Conservation (phyloP, 306 rosid species). For the Crataegus laevigata region DNA sequence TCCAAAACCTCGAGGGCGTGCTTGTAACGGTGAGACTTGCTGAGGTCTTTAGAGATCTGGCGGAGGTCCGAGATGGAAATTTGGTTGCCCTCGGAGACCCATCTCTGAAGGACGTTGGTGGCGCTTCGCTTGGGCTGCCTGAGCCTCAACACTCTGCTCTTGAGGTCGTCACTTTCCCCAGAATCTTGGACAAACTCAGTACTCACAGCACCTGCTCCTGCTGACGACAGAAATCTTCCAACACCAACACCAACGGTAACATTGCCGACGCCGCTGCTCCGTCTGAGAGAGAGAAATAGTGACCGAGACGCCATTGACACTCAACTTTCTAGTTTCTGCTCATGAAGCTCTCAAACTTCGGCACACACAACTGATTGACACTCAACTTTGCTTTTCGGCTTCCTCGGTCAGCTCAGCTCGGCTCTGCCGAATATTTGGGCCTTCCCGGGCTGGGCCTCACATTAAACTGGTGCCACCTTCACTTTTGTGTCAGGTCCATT, state of each 20-base stretch:
- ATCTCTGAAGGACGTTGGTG: constrained; percentile 60
- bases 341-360: not conserved
- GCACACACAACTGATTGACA: not conserved
- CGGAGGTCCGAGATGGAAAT: constrained; percentile 56
- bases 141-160: constrained; percentile 57
- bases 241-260: not conserved
- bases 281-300: constrained; percentile 27
- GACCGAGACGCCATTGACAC: constrained; percentile 41
- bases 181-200: constrained; percentile 38
- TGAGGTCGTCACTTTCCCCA: constrained; percentile 49
- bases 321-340: not conserved
- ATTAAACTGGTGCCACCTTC: not conserved
- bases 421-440: not conserved
- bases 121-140: constrained; percentile 87
- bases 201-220: constrained; percentile 23
- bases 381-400: not conserved
- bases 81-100: constrained; percentile 70
- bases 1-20: constrained; percentile 89
- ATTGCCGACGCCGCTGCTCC: constrained; percentile 20
- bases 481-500: not conserved
- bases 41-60: constrained; percentile 69
- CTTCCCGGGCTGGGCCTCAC: not conserved
- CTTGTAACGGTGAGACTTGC: constrained; percentile 70
- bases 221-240: constrained; percentile 38
- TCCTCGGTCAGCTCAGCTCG: too few species aligned